Base-by-base conservation (phyloP, 1,284 basidiomycete genomes). In the Tetrapyrgos nigripes region DNA sequence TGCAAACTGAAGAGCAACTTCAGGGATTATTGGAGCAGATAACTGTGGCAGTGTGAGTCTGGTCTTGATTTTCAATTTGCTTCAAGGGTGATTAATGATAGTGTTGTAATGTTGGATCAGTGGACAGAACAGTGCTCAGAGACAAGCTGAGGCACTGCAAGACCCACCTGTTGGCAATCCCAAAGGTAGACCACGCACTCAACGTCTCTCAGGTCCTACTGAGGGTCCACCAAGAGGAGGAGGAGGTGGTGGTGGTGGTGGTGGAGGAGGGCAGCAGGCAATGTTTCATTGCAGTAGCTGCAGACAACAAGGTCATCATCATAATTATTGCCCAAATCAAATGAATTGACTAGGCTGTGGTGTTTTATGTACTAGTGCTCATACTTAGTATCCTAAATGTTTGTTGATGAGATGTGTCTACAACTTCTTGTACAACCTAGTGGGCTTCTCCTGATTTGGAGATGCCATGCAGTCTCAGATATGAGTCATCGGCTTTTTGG, bases 1-100 rank as follows among this genome's bases (percentile, higher is more conserved):
- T 70, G 3, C 66, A 68, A 40, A 73, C 68, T 4, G 26, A 57
- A 26, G 69, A 70, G 28, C 60, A 71, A 40, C 55, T 69, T 33
- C 60, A 66, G 21, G 54, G 57, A 10, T 61, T 68, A 2, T 21
- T 66, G 19, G 53, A 56, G 13, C 35, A 61, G 17, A 50, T 70
- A 40, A 28, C 54, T 35, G n/a, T n/a, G n/a, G n/a, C n/a, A n/a
- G n/a, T n/a, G n/a, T n/a, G n/a, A n/a, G n/a, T n/a, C n/a, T n/a
- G n/a, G n/a, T n/a, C n/a, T n/a, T n/a, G 45, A 61, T 3, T 26
- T 68, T n/a, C 31, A 37, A 63, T 68, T 9, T 40, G 37, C 19
- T 9, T 40, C 6, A 9, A 6, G 19, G 37, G 17, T 40, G 5
- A 4, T n/a, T 4, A 11, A 17, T 33, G 31, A 33, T 8, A 8